These are phyloP conservation scores for Ogataea philodendri DNA, from an alignment of 805 yeast genomes.

Conservation along the genomic window DNA sequence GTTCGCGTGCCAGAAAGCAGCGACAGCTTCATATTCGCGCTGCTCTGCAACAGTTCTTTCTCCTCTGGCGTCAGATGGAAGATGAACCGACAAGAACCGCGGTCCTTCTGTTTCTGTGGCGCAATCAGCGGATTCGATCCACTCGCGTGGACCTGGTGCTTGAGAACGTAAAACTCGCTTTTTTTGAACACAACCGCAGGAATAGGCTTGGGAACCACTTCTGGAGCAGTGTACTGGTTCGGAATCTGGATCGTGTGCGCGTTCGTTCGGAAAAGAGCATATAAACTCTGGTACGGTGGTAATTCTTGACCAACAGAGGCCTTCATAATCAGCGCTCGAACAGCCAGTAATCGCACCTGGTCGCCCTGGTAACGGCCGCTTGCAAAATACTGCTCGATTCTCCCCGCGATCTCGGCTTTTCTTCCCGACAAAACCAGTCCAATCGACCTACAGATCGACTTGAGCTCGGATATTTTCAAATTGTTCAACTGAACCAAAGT, in stretches of 20 bases:
- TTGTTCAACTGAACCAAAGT: constrained; percentile 33
- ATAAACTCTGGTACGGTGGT: constrained; percentile 38
- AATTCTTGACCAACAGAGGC: constrained; percentile 33
- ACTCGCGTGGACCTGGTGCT: constrained; percentile 41
- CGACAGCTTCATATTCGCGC: constrained; percentile 39
- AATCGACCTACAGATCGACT: constrained; percentile 49
- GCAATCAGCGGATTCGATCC: constrained; percentile 45
- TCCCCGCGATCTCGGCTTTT: constrained; percentile 57
- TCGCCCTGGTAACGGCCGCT: constrained; percentile 41
- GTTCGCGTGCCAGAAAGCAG: constrained; percentile 52
- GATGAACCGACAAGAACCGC: constrained; percentile 43
- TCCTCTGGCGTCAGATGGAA: constrained; percentile 49
- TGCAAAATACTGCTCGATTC: constrained; percentile 47
- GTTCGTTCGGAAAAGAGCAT: constrained; percentile 15
- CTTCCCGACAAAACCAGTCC: constrained; percentile 53
- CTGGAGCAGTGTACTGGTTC: constrained; percentile 18
- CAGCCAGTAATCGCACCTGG: constrained; percentile 42
- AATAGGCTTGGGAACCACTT: constrained; percentile 33
- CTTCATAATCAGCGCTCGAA: constrained; percentile 43
- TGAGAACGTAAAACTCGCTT: constrained; percentile 55
- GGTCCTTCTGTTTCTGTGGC: constrained; percentile 38
- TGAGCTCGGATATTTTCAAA: constrained; percentile 53
- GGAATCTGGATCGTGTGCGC: constrained; percentile 27
- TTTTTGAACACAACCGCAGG: constrained; percentile 42
- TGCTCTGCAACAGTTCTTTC: constrained; percentile 32